Base-by-base conservation (phyloP, 2,329 filamentous ascomycete species). In the Graphilbum sp. region DNA sequence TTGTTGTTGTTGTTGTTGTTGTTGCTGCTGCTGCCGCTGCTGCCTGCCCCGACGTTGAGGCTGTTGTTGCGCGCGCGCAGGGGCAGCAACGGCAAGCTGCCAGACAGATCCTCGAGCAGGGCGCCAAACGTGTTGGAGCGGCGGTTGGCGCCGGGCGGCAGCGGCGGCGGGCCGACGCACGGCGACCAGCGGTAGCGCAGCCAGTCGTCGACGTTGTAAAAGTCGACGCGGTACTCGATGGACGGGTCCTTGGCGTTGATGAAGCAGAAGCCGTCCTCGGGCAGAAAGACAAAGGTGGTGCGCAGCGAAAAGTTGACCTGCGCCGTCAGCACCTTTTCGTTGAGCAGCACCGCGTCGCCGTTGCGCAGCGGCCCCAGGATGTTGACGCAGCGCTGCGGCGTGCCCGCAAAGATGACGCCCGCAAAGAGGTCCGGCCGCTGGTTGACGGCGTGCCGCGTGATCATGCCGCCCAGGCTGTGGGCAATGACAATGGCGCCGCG, bases 291-390 rank as follows among this genome's bases (percentile, higher is more conserved):
- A 50, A 83, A 95, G 32, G 77, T 87, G 0, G 86, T 93, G 8
- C 88, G 72, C 36, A 96, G 75, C 0, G 81, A 86, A 50, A 96
- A 94, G 57, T 93, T 93, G 48, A 94, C 87, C 52, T 90, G 83
- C 0, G 88, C 86, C 1, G 86, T 94, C 15, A 96, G 67, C 0
- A 95, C 79, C 46, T 84, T 83, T 43, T 86, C 86, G 50, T 87
- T 93, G 42, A 95, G 66, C 1, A 94, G 67, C 1, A 95, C 86
- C 16, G 87, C 82, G 52, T 96, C 87, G n/a, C 87, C 87, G 49
- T 93, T 88, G 27, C 87, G 76, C 12, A 96, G 56, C 1, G 87
- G 87, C 0, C 88, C 88, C 4, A 95, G 67, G 37, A 94, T 90
- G 53, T 94, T 95, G 53, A 95, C 75, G 52, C 86, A 94, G 38